Base-by-base conservation (phyloP, 2,329 filamentous ascomycete genomes). In the Pseudocercospora fijiensis region DNA sequence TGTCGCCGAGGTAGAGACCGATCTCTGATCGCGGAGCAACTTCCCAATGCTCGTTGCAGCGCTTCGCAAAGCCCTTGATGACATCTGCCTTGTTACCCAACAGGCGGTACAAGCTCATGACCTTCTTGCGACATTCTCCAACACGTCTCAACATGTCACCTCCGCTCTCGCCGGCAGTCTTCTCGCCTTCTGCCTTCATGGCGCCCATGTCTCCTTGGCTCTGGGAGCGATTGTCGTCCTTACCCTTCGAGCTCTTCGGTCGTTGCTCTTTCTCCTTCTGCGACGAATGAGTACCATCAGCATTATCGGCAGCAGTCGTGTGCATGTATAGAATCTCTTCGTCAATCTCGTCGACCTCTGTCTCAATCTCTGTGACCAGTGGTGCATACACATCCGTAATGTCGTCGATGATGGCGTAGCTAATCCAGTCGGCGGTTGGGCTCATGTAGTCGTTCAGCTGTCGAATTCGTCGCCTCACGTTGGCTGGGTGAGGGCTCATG, bases 41-140 rank as follows among this genome's bases (percentile, higher is more conserved):
- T 71, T 97, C 91, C 92, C 93, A 99, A 69, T 96, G 90, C 81
- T 99, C 94, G 74, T 97, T 99, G 80, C 95, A 99, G 13, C 95
- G 86, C 80, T 99, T 99, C 4, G 95, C 95, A 73, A 99, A 99
- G 0, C 95, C 95, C 80, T 98, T 98, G 82, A 99, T 98, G 63
- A 99, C 95, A 77, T 99, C 95, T 57, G 95, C 95, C 79, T 99
- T 99, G 78, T 96, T 98, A 61, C 95, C 95, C 18, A 99, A 82
- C 51, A 99, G 82, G 57, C 95, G 86, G 76, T 97, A 98, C 53
- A 99, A 82, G 37, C 90, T 89, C 93, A 99, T 99, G 68, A 99
- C 95, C 76, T 94, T 94, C 83, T 98, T 98, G 71, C 95, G 87
- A 76, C 92, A 96, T 77, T 96, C 92, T 27, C 95, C 95, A 0